Evolutionary conservation across 805 yeast species (phyloP), one percentile per base, ranked within the genome.

Genomic region (Pichia occidentalis): DNA sequence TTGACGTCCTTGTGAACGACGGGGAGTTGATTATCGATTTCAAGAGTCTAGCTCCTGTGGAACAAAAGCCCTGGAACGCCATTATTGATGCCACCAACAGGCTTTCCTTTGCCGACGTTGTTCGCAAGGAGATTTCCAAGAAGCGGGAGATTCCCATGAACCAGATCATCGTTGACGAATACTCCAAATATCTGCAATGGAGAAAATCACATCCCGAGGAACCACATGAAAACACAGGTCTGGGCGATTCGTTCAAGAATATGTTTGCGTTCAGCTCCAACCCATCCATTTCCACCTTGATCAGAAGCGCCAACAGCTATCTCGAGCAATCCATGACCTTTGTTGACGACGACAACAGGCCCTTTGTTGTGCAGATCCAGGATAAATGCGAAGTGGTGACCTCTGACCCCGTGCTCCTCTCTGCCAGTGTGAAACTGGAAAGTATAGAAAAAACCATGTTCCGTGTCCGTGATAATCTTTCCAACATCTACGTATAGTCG

Each of bases 401-500:
- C 4, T 77, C 82, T 18, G 90, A 82, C 49, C 88, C 88, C 3
- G 67, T 74, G 7, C 54, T 82, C 37, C 63, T 80, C 26, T 73
- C 81, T 34, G 70, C 79, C 2, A 69, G 75, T 45, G 71, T 82
- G 5, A 81, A 81, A 50, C 61, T 82, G 43, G 80, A 71, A 39
- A 72, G 79, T 31, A 57, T 81, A 28, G 85, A 80, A 52, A 68
- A 69, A 42, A 57, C 68, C 34, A 57, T 71, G 17, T 52, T 63
- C 41, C 59, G 66, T 14, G 37, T 54, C 7, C 26, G 43, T 18
- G 54, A 50, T 19, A 55, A 55, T 29, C 22, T 39, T 7, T 21
- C 26, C 4, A 39, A 35, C 17, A 25, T 39, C 5, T 34, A 39
- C 16, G 18, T 14, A 7, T 26, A 8, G 13, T 9, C 12, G 9